phyloP scores from a whole-genome alignment of 192 early-diverging fungal species.

The Ambispora gerdemannii region DNA sequence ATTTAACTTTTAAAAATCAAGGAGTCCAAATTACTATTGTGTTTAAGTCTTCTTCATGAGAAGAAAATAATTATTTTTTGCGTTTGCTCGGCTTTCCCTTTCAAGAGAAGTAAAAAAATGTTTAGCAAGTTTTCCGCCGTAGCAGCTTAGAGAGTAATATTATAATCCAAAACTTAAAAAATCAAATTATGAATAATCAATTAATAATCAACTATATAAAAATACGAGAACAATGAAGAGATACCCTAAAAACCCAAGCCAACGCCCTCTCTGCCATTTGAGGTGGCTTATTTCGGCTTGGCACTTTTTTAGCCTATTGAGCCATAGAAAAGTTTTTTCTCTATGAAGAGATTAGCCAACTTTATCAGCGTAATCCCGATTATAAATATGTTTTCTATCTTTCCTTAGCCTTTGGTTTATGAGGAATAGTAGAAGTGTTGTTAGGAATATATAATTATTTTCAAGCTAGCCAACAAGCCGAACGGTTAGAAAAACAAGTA shows the following conservation, averaged over 20 bases:
- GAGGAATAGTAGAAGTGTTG: neutral
- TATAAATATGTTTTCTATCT: neutral
- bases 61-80: neutral
- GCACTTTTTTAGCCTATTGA: neutral
- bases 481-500: neutral
- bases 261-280: neutral
- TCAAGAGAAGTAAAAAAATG: neutral
- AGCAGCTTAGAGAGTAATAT: too few species aligned
- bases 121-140: too few species aligned
- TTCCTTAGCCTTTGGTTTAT: neutral
- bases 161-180: too few species aligned
- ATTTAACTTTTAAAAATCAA: slow-evolving; percentile 18
- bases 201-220: neutral
- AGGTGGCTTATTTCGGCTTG: neutral
- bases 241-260: neutral
- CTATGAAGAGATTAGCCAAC: neutral
- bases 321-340: neutral
- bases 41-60: neutral
- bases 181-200: too few species aligned
- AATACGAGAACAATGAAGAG: neutral
- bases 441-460: neutral
- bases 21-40: slow-evolving; percentile 12
- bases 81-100: neutral
- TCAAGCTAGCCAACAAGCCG: neutral
- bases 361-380: neutral